Evolutionary conservation across 345 rosid species (phyloP), one percentile per base, ranked within the genome.

Genomic region (Kernera saxatilis): DNA sequence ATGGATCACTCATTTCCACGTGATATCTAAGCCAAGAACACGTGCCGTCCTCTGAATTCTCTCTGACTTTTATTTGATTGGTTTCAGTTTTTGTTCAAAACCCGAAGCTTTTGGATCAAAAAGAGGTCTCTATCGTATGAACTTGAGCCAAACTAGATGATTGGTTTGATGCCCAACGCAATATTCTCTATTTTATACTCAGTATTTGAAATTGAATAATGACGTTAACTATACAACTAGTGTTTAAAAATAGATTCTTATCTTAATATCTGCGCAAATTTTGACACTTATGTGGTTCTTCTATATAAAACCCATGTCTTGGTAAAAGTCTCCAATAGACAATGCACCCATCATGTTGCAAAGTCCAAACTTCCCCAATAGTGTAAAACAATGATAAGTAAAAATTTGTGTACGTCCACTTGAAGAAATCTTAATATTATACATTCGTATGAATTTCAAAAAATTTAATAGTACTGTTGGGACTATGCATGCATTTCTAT

Each of bases 121-220:
- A 76, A 69, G 79, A 76, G 79, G 79, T 69, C 79, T 37, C 70
- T 63, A 76, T 76, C 48, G 71, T 76, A 3, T 76, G 79, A 46
- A 76, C 63, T 76, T 76, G 75, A 76, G 75, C 58, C n/a, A 41
- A 76, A 53, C 79, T 61, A 75, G 74, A 75, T 75, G 70, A 75
- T 69, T 53, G 53, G 65, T 69, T 61, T 63, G 55, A 17, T 49
- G 21, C 70, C 78, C 78, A 50, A 74, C 3, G 73, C 64, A 23
- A 43, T 69, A 60, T 68, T 75, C 64, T 53, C 27, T 69, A 44
- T 41, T 12, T 48, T 59, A 2, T 75, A 75, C 70, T 62, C 57
- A 5, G 45, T 69, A 13, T 30, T 48, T 35, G n/a, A 41, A 36
- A 5, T 7, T 21, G 43, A 12, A 15, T 30, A 51, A 41, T 44